Percentiles rank a stretch among this genome's conserved stretches.
Conservation (phyloP, 495 filamentous ascomycete genomes). For the Peziza echinospora region DNA sequence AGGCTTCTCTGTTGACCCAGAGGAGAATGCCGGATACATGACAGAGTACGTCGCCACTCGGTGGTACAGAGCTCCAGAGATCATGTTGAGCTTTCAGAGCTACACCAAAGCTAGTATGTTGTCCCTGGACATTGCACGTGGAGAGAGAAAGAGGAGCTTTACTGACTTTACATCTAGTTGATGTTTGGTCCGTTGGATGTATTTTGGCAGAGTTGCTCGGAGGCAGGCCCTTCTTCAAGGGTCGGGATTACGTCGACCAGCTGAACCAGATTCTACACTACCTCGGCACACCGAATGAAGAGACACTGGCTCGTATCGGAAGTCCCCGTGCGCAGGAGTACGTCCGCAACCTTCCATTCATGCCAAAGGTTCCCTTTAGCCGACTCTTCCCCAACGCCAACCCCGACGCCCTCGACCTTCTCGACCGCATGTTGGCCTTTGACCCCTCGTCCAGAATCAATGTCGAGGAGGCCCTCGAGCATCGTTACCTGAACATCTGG, state of each 20-base stretch:
- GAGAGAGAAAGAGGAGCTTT: too few species aligned
- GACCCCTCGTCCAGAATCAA: conserved; percentile 79
- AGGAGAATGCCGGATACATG: conserved; percentile 99
- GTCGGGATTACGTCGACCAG: conserved; percentile 95
- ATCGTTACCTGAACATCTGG: conserved; percentile 93
- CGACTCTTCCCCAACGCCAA: conserved; percentile 85
- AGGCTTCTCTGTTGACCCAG: conserved; percentile 87
- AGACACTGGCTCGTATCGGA: conserved; percentile 82
- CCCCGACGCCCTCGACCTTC: conserved; percentile 80
- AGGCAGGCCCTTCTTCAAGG: conserved; percentile 96
- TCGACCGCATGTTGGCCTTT: conserved; percentile 93
- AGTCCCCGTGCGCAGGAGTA: conserved; percentile 94
- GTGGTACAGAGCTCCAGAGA: conserved; percentile 97
- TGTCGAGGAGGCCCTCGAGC: conserved; percentile 83
- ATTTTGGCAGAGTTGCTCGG: conserved; percentile 93
- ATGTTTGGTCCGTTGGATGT: conserved; percentile 97
- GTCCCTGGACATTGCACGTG: too few species aligned
- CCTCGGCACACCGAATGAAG: conserved; percentile 86
- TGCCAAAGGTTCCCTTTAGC: conserved; percentile 79
- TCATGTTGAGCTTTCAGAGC: conserved; percentile 99
- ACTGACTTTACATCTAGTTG: conserved; percentile 20
- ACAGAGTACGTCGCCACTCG: conserved; percentile 96
- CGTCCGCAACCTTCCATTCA: conserved; percentile 89
- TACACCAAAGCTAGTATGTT: conserved; percentile 96
- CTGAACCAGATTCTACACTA: conserved; percentile 98